Evolutionary conservation across 768 basidiomycete genomes (phyloP), one percentile per base, ranked within the genome.

Genomic region (Lactifluus subvellereus): DNA sequence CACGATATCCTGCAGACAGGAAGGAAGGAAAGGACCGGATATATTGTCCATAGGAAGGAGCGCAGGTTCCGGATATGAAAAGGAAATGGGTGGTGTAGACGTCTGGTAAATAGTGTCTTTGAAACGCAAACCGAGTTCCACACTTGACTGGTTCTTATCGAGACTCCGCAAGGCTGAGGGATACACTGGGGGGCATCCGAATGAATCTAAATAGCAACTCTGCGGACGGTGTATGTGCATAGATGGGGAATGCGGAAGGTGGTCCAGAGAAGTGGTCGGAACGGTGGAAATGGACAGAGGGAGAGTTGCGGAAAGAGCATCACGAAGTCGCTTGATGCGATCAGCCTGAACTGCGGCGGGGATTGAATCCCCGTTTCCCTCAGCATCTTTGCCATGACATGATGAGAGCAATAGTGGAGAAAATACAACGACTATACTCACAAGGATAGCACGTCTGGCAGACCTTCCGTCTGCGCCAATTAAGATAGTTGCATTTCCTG

Each of bases 371-470:
- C 89, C 89, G 68, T 93, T 92, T 1, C 91, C 91, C 71, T 93
- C 91, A 13, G 91, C 91, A 66, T 91, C 89, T 91, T 60, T 38
- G 18, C 6, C 45, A 8, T 33, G 64, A 4, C 13, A 51, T 13
- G 38, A 33, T 13, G 10, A 57, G 71, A 61, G 54, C 57, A 59
- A 60, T 18, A 20, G 51, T 49, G 59, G 27, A 52, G 57, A 40
- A 52, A 53, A 62, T 20, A 22, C 16, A 53, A 10, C 33, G 45
- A 57, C 5, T 48, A 20, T 7, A 80, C 86, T 66, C 69, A 90
- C 89, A 92, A 53, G 91, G 90, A 64, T 84, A 82, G 74, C 91
- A 93, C 10, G 89, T 91, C 78, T 93, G 91, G 76, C 91, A 94
- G 62, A 94, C 91, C 74, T 93, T 93, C 59, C 91, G 77, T 61